Conservation (phyloP, 139 green algal species). For the Ettlia oleoabundans region DNA sequence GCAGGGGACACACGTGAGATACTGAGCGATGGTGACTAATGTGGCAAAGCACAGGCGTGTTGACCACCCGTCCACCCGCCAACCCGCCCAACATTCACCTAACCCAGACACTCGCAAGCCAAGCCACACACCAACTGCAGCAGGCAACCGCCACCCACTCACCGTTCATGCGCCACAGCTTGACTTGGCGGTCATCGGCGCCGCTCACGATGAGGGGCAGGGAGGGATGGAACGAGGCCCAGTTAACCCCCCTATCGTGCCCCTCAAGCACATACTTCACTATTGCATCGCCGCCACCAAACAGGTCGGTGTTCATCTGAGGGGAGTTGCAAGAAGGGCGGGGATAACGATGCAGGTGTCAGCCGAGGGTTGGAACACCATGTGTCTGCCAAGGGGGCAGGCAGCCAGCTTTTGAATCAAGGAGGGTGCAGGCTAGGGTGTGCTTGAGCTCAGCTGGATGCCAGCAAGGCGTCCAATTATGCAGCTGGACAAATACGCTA, state of each 20-base stretch:
- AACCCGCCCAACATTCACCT: background rate
- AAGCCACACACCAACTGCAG: background rate
- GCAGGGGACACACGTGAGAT: no score
- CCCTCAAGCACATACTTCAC: constrained; percentile 99
- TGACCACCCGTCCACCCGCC: background rate
- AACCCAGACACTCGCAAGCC: background rate
- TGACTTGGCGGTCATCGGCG: constrained; percentile 99
- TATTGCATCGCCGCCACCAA: constrained; percentile 95
- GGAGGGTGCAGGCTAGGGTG: background rate
- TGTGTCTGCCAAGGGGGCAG: background rate
- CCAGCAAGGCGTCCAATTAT: background rate
- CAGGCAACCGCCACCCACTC: background rate
- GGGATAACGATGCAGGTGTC: background rate
- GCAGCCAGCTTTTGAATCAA: background rate
- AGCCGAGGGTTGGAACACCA: background rate
- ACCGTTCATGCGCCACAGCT: constrained; percentile 99
- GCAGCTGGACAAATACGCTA: no score
- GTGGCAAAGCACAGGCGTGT: no score
- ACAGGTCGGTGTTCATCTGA: constrained; percentile 96
- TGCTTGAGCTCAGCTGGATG: no score
- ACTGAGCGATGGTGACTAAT: no score
- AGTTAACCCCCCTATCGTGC: constrained; percentile 99
- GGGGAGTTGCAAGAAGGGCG: no score
- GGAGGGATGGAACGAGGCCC: constrained; percentile 97
- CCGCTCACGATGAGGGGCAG: constrained; percentile 98